Evolutionary conservation across 805 yeast genomes (phyloP).

Genomic region (Yarrowia keelungensis): DNA sequence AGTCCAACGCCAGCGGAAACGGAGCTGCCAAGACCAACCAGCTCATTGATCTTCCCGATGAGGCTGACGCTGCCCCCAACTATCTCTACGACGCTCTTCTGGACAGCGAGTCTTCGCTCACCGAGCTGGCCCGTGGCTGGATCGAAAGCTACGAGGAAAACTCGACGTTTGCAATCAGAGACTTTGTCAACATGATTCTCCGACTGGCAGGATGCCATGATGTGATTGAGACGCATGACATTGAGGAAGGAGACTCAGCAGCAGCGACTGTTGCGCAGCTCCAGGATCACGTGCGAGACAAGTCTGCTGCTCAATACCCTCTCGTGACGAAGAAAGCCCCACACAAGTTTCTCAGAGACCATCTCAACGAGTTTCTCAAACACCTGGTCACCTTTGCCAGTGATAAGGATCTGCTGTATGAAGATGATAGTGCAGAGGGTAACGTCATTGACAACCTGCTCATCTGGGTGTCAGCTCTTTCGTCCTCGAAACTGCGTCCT

Average conservation of each 20-base stretch:
- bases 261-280: constrained; percentile 76
- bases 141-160: constrained; percentile 58
- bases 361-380: constrained; percentile 63
- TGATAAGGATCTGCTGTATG: constrained; percentile 39
- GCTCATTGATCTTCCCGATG: constrained; percentile 26
- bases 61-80: constrained; percentile 36
- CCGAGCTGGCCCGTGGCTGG: constrained; percentile 65
- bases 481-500: constrained; percentile 73
- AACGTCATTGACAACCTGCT: constrained; percentile 59
- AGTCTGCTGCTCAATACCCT: constrained; percentile 73
- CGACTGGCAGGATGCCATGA: constrained; percentile 75
- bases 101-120: constrained; percentile 57
- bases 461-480: constrained; percentile 78
- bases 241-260: constrained; percentile 71
- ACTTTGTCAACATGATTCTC: constrained; percentile 70
- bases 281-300: constrained; percentile 64
- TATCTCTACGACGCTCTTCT: constrained; percentile 55
- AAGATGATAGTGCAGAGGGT: constrained; percentile 9
- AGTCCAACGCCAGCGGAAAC: constrained; percentile 12
- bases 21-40: constrained; percentile 11
- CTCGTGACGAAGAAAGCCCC: constrained; percentile 60
- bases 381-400: constrained; percentile 21
- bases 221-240: constrained; percentile 76
- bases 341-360: constrained; percentile 59
- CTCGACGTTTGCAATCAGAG: constrained; percentile 60